Evolutionary conservation across 495 filamentous ascomycete species (phyloP), one percentile per base, ranked within the genome.

Genomic region (Hyaloscypha hepaticicola): DNA sequence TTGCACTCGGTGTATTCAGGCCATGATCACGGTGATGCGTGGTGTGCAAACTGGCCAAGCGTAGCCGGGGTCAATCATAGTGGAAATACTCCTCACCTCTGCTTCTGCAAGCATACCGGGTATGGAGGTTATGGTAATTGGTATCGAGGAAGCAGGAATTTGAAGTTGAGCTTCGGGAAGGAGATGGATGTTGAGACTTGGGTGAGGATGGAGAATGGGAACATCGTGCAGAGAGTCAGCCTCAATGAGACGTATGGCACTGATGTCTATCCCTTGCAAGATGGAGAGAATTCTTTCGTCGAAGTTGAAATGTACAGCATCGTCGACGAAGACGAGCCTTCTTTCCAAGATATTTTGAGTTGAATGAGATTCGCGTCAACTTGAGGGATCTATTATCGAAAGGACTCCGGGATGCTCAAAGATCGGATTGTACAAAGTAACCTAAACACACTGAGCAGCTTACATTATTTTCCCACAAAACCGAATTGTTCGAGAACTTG

Each of bases 51-150:
- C 49, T 84, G 80, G 80, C 74, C 80, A 34, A 25, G 12, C 49
- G 49, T 55, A 76, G 12, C 68, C 72, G 2, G 72, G 70, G 33
- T 71, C 76, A 70, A 64, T 60, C 1, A 69, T 74, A 33, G 64
- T 55, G 53, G 75, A 7, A 77, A 72, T 56, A 72, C 73, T 29
- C 66, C 80, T 3, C 74, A 80, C 63, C 70, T 91, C 55, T 92
- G 89, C 69, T 91, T 90, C 66, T 83, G 86, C n/a, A 82, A 87
- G 60, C 88, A 88, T 63, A 81, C 81, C 0, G 89, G 89, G 7
- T 91, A 90, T 61, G 89, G 89, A 0, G 89, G 89, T 0, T 91
- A 92, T 64, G 86, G 88, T 0, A 79, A 76, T 61, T 87, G 84
- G 80, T 80, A 80, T 8, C 79, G 88, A 0, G 89, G 88, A 0